These are phyloP conservation scores for Pythium periplocum DNA, from an alignment of 352 stramenopile genomes.

Conservation along the genomic window DNA sequence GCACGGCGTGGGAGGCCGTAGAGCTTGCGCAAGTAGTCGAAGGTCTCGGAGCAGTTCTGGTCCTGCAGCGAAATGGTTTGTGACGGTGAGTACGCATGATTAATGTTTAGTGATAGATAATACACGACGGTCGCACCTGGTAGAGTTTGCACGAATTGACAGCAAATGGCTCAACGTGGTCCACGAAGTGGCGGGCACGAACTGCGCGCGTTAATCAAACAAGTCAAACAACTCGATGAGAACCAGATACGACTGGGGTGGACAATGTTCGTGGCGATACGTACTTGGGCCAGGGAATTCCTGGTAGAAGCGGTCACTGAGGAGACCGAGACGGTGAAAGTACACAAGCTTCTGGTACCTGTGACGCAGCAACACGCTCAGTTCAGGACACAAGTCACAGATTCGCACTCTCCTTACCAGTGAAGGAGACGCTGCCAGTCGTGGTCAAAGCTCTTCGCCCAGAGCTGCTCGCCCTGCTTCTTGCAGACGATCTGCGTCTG, in stretches of 20 bases:
- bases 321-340: slow-evolving; percentile 63
- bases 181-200: slow-evolving; percentile 48
- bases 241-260: not conserved
- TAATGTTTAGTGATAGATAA: too few relatives aligned
- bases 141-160: slow-evolving; percentile 45
- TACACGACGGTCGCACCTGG: slow-evolving; percentile 21
- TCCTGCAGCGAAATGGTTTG: slow-evolving; percentile 21
- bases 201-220: slow-evolving; percentile 18
- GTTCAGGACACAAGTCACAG: not conserved
- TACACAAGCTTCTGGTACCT: slow-evolving; percentile 74
- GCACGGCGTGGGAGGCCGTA: slow-evolving; percentile 39
- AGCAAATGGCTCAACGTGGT: slow-evolving; percentile 60
- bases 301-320: slow-evolving; percentile 56
- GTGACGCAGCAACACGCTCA: not conserved
- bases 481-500: slow-evolving; percentile 43
- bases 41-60: slow-evolving; percentile 50
- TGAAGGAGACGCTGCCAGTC: slow-evolving; percentile 61
- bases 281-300: slow-evolving; percentile 56
- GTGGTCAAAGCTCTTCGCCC: slow-evolving; percentile 48
- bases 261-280: not conserved
- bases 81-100: too few relatives aligned
- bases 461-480: slow-evolving; percentile 29
- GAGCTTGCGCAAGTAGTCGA: slow-evolving; percentile 52
- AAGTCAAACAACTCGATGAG: slow-evolving; percentile 4
- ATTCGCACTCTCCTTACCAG: slow-evolving; percentile 24